Evolutionary conservation across 2,329 filamentous ascomycete species (phyloP).

Genomic region (Lomentospora prolificans): DNA sequence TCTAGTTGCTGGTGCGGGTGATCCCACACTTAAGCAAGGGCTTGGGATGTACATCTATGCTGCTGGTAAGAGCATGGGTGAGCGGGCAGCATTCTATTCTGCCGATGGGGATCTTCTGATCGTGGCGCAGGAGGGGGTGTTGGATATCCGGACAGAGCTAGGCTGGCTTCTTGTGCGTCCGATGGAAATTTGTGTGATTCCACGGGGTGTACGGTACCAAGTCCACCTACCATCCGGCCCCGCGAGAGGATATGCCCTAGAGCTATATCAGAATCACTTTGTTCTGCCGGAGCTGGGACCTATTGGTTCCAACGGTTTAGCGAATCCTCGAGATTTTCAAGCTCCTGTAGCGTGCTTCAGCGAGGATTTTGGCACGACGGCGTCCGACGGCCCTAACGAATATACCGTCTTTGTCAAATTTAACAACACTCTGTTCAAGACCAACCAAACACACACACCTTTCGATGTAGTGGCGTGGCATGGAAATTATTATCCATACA

Average conservation of each 20-base stretch:
- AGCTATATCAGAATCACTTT: slow-evolving; percentile 60
- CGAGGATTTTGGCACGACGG: slow-evolving; percentile 37
- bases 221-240: slow-evolving; percentile 49
- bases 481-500: slow-evolving; percentile 70
- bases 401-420: slow-evolving; percentile 55
- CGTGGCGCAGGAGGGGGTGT: slow-evolving; percentile 57
- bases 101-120: slow-evolving; percentile 69
- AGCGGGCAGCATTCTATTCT: slow-evolving; percentile 64
- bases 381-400: slow-evolving; percentile 19
- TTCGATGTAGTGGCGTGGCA: slow-evolving; percentile 78
- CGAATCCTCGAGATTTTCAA: slow-evolving; percentile 63
- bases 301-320: slow-evolving; percentile 58
- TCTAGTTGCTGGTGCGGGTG: slow-evolving; percentile 66
- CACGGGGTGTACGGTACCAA: slow-evolving; percentile 58
- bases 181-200: slow-evolving; percentile 63
- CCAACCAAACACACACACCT: slow-evolving; percentile 58
- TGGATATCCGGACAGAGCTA: slow-evolving; percentile 65
- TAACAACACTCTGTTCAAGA: slow-evolving; percentile 55
- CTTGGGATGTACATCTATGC: slow-evolving; percentile 69
- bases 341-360: slow-evolving; percentile 56
- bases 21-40: slow-evolving; percentile 64
- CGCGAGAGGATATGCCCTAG: slow-evolving; percentile 59
- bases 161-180: slow-evolving; percentile 59
- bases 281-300: slow-evolving; percentile 57
- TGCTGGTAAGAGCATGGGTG: slow-evolving; percentile 62